A percentile compares a stretch with the other conserved stretches of the same genome.
Evolutionary conservation across 441 rosid species (phyloP).

Genomic region (Corymbia citriodora): DNA sequence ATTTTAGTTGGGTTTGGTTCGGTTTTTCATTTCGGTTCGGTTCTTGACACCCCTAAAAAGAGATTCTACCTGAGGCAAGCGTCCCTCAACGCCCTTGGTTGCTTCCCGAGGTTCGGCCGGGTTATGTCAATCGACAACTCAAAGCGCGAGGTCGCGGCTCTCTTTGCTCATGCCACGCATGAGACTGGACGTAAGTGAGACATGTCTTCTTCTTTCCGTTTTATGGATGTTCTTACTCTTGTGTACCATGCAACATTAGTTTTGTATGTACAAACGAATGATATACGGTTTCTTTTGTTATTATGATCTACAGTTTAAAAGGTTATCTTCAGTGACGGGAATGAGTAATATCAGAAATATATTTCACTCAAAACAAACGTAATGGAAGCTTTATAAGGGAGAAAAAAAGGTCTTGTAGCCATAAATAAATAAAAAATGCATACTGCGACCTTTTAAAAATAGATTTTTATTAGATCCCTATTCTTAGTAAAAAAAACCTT

Average conservation of each 20-base stretch:
- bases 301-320: neutral
- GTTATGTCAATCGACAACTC: neutral
- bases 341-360: neutral
- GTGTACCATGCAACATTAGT: neutral
- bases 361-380: neutral
- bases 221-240: neutral
- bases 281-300: too few relatives aligned
- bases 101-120: neutral
- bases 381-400: neutral
- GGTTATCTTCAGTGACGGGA: neutral
- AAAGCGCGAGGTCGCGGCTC: slow-evolving; percentile 5
- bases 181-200: neutral
- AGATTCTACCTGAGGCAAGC: neutral
- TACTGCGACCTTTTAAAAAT: neutral
- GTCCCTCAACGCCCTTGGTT: neutral
- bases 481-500: neutral
- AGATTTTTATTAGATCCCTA: neutral
- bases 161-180: slow-evolving; percentile 9
- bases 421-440: neutral
- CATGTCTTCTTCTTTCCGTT: neutral
- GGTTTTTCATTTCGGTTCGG: too few relatives aligned
- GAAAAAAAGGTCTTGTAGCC: neutral
- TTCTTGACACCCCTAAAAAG: neutral
- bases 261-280: neutral
- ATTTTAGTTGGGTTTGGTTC: too few relatives aligned